Evolutionary conservation across 1,284 basidiomycete genomes (phyloP).

Genomic region (Ganoderma multipileum): DNA sequence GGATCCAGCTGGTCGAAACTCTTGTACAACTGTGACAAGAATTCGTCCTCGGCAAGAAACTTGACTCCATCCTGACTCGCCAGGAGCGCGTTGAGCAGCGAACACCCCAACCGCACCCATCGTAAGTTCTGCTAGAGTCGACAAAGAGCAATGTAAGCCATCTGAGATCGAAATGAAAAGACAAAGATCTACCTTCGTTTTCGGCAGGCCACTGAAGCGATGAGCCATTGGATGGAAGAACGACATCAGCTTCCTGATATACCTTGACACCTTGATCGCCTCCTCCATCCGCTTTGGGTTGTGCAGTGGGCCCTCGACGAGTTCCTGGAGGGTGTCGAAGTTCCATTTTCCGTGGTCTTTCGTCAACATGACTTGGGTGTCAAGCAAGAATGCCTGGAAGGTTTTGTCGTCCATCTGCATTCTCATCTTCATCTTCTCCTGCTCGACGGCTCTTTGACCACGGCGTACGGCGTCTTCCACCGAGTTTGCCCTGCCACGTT

Average conservation of each 20-base stretch:
- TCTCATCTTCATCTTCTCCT: constrained; percentile 86
- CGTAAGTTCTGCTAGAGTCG: constrained; percentile 67
- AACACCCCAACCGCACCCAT: constrained; percentile 89
- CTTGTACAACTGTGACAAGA: constrained; percentile 86
- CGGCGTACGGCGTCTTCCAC: constrained; percentile 87
- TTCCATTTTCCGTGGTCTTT: constrained; percentile 96
- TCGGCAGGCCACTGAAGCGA: constrained; percentile 85
- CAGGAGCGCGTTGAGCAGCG: constrained; percentile 84
- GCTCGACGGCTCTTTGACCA: constrained; percentile 91
- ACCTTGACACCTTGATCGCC: constrained; percentile 89
- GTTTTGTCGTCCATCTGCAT: constrained; percentile 94
- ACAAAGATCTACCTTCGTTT: constrained; percentile 61
- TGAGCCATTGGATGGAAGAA: constrained; percentile 93
- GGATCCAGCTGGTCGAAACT: constrained; percentile 94
- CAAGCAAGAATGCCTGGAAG: constrained; percentile 84
- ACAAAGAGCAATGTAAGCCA: not conserved
- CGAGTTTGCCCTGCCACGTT: constrained; percentile 75
- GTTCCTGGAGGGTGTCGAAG: constrained; percentile 86
- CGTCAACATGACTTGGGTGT: constrained; percentile 88
- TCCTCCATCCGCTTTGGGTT: constrained; percentile 97
- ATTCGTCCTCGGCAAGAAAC: constrained; percentile 88
- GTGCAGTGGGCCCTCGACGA: constrained; percentile 92
- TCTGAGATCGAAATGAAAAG: not conserved
- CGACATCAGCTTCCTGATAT: constrained; percentile 85
- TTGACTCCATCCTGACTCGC: constrained; percentile 84